Evolutionary conservation across 768 basidiomycete genomes (phyloP), one percentile per base, ranked within the genome.

Genomic region (Pleurotus djamor): DNA sequence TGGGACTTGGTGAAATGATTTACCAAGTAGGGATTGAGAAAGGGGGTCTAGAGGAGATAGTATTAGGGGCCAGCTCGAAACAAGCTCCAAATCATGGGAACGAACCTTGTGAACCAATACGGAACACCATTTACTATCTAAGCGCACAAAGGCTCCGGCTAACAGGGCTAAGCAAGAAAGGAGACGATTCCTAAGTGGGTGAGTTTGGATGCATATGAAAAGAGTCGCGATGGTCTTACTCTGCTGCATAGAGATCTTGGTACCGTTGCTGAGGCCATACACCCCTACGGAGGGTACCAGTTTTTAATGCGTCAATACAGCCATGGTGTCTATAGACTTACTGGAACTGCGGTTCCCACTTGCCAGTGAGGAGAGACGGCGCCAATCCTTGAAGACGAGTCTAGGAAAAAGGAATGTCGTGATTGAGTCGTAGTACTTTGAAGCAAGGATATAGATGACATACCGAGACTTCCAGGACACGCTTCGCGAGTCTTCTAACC

Each of bases 1-100:
- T 47, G 37, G 38, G 16, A 3, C 38, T 41, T 9, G 38, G 38
- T 41, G 38, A 10, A 41, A 41, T n/a, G 9, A 60, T 75, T 64
- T 61, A 78, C 79, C 3, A 80, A 69, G 52, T 78, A 77, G 0
- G 79, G 78, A 57, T 80, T 80, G 54, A 80, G 64, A 60, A 74
- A 79, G 8, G 79, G 78, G 5, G 79, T 77, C 77, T 80, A 51
- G 17, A 21, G 6, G 16, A 28, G 5, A 1, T 4, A 41, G 5
- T 17, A 38, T 13, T 14, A 21, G 43, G 28, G 8, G 2, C 47
- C 5, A 34, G 33, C 21, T 32, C 45, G 7, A 17, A 33, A 2
- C 4, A 28, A 28, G 21, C 21, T 28, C 3, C 21, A 28, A 32
- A 4, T 33, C 21, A 41, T 17, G 21, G 1, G 44, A 47, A 61